Evolutionary conservation across 305 asterid genomes (phyloP).

Genomic region (Fraxinus greggii): DNA sequence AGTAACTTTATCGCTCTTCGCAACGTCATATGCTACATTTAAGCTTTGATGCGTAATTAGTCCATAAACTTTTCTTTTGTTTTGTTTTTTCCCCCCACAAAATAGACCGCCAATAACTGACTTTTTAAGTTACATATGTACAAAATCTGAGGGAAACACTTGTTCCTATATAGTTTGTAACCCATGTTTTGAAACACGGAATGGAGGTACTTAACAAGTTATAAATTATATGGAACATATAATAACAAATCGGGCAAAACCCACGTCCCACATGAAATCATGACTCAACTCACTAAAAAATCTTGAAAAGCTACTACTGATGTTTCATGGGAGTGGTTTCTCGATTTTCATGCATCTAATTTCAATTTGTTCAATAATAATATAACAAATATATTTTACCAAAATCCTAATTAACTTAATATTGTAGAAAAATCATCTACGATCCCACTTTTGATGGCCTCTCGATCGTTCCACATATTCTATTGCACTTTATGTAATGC

Average conservation of each 20-base stretch:
- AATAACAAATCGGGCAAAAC: not conserved
- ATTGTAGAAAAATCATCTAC: not conserved
- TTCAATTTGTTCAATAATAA: not conserved
- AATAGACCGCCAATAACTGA: not conserved
- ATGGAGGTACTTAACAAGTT: not conserved
- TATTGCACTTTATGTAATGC: not conserved
- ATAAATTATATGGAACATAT: not conserved
- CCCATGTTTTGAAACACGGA: not conserved
- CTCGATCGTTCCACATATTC: not conserved
- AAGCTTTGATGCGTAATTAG: not conserved
- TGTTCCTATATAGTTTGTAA: not conserved
- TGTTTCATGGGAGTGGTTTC: not conserved
- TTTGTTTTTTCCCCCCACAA: not conserved
- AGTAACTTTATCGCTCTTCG: not conserved
- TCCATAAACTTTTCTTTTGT: not conserved
- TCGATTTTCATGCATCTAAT: not conserved
- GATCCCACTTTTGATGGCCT: not conserved
- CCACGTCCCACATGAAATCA: not conserved
- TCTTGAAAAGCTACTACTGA: not conserved
- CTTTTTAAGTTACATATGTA: not conserved
- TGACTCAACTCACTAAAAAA: not conserved
- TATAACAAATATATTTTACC: not conserved
- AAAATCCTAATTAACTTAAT: not conserved
- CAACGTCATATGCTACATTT: not conserved
- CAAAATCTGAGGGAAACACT: not conserved